Conservation (phyloP, 2,329 filamentous ascomycete species). For the Aaosphaeria arxii region DNA sequence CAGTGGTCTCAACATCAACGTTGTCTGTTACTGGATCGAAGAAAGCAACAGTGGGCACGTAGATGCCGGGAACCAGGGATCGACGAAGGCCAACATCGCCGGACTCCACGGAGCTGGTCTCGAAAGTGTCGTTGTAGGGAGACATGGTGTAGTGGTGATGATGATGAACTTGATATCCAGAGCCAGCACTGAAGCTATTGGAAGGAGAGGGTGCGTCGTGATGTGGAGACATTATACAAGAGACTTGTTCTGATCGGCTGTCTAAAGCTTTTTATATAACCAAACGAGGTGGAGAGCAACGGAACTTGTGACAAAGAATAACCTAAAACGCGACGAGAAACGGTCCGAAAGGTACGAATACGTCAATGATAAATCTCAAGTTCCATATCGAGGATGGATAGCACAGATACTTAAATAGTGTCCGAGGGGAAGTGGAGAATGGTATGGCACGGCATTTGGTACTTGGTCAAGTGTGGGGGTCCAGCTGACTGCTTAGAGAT, state of each 20-base stretch:
- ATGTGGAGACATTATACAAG: conserved; percentile 35
- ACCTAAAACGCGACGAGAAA: conserved; percentile 14
- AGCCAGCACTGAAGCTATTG: conserved; percentile 28
- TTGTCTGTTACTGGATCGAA: conserved; percentile 41
- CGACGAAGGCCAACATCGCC: conserved; percentile 31
- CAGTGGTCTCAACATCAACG: conserved; percentile 39
- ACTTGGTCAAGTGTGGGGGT: conserved; percentile 31
- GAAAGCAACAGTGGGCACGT: conserved; percentile 45
- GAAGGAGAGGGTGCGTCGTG: conserved; percentile 37
- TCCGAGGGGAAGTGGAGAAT: conserved; percentile 15
- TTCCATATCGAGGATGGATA: conserved; percentile 27
- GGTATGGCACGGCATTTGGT: too few species aligned
- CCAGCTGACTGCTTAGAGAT: conserved; percentile 27
- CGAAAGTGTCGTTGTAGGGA: conserved; percentile 33
- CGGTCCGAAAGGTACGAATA: conserved; percentile 27
- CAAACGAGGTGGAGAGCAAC: conserved; percentile 17
- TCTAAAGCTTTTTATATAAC: conserved; percentile 24
- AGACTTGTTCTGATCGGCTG: conserved; percentile 2
- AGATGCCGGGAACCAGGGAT: conserved; percentile 40
- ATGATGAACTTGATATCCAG: conserved; percentile 20
- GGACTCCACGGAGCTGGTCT: conserved; percentile 37
- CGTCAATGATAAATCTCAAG: conserved; percentile 26
- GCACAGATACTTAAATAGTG: conserved; percentile 37
- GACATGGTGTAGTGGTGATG: conserved; percentile 33
- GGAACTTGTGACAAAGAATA: conserved; percentile 33